phyloP scores from a whole-genome alignment of 495 filamentous ascomycete genomes.

The Ramalina intermedia region DNA sequence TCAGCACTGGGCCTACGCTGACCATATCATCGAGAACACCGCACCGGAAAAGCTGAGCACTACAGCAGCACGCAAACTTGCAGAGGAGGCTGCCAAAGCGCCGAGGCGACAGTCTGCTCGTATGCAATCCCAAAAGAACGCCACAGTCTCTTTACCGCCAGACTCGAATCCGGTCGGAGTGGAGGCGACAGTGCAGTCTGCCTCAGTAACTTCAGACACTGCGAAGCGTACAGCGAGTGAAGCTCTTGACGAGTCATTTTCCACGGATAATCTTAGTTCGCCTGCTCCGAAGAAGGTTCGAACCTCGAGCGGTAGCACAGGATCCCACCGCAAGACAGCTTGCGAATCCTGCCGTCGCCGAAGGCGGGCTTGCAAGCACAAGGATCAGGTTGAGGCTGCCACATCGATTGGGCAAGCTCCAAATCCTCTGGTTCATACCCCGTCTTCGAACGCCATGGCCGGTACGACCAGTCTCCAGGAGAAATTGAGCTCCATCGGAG shows the following conservation, averaged over 20 bases:
- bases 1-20: conserved; percentile 48
- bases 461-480: conserved; percentile 1
- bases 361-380: conserved; percentile 39
- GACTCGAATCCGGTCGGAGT: neutral
- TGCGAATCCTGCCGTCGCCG: conserved; percentile 41
- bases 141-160: neutral
- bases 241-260: neutral
- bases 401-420: neutral
- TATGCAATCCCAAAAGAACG: conserved; percentile 14
- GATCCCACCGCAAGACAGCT: conserved; percentile 37
- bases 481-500: neutral
- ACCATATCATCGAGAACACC: conserved; percentile 17
- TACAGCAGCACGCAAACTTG: conserved; percentile 17
- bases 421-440: neutral
- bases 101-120: conserved; percentile 16
- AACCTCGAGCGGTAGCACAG: conserved; percentile 22
- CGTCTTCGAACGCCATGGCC: neutral
- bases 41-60: conserved; percentile 17
- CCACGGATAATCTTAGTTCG: neutral
- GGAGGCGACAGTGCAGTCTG: neutral
- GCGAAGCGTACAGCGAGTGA: neutral
- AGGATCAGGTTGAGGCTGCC: conserved; percentile 22
- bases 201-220: no score
- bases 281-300: conserved; percentile 20
- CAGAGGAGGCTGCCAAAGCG: conserved; percentile 16